phyloP scores from a whole-genome alignment of 768 basidiomycete genomes.

The Rhodotorula kratochvilovae region DNA sequence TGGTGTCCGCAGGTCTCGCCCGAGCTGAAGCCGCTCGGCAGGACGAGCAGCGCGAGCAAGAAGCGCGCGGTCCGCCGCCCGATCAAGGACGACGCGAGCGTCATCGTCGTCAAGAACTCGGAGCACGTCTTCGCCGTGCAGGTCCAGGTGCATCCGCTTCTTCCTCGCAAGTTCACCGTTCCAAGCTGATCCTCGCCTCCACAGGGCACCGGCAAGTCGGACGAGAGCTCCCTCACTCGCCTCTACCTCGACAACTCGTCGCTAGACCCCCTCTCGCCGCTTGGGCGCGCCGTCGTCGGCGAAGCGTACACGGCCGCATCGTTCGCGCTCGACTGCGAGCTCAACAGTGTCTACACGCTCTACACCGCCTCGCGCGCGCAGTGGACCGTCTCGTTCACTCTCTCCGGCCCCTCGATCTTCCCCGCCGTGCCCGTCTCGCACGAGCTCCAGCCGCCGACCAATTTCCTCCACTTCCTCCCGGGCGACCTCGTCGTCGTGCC shows the following conservation, averaged over 20 bases:
- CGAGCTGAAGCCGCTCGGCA: too few relatives aligned
- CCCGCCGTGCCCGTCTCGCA: not conserved
- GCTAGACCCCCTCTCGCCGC: not conserved
- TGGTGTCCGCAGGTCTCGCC: too few relatives aligned
- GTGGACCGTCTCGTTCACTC: constrained; percentile 1
- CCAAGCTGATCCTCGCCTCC: too few relatives aligned
- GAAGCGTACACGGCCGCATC: not conserved
- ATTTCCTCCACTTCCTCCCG: constrained; percentile 21
- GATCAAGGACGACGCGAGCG: not conserved
- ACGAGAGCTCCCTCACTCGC: constrained; percentile 1
- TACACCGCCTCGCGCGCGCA: not conserved
- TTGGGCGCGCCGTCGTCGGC: not conserved
- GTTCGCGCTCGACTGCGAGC: constrained; percentile 6
- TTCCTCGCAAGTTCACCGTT: too few relatives aligned
- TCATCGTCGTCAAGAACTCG: not conserved
- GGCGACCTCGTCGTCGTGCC: constrained; percentile 16
- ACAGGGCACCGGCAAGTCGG: not conserved
- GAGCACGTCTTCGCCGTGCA: constrained; percentile 5
- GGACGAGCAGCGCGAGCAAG: too few relatives aligned
- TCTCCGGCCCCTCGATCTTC: not conserved
- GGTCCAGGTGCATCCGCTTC: too few relatives aligned
- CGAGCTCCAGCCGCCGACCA: not conserved
- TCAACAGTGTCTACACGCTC: constrained; percentile 5
- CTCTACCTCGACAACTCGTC: not conserved
- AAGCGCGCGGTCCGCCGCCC: too few relatives aligned